Evolutionary conservation across 768 basidiomycete genomes (phyloP), one percentile per base, ranked within the genome.

Genomic region (Boletus pseudopeckii): DNA sequence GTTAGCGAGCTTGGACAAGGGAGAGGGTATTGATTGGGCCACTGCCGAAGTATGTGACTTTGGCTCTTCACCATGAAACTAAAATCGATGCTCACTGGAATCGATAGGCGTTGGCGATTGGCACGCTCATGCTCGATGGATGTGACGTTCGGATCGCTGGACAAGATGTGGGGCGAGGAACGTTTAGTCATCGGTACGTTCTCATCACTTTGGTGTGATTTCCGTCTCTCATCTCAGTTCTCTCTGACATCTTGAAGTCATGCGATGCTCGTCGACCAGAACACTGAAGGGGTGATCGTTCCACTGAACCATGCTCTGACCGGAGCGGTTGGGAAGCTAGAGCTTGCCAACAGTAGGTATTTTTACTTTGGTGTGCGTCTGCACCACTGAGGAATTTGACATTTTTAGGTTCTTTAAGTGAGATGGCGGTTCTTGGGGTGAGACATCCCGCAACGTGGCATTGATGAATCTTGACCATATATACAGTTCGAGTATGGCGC

Each of bases 181-280:
- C 92, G 11, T 92, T 94, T 71, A 91, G 88, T 58, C 90, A 92
- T 48, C 76, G 88, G 80, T 80, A 43, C 15, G 72, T 55, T 24
- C 34, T 51, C 4, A 6, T 43, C 46, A 5, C 9, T 37, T 22
- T 7, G 3, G 7, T 26, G 18, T 34, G 5, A 43, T 37, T n/a
- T n/a, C 13, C 6, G 8, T 8, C 28, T 18, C 18, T 49, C 4
- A 32, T 11, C 8, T 18, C 13, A 9, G 17, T 45, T 28, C 18
- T 20, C 26, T 22, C 5, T 24, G 14, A 36, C 14, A 0, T 36
- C 5, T n/a, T 17, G 1, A 48, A 83, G 84, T 7, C 94, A 96
- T 69, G 92, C 92, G 0, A 94, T 96, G 91, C 72, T 95, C 18
- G 90, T 96, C 1, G 84, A 97, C 64, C 94, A 96, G 69, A 80